Evolutionary conservation across 768 basidiomycete genomes (phyloP).

Genomic region (Nidularia sp.): DNA sequence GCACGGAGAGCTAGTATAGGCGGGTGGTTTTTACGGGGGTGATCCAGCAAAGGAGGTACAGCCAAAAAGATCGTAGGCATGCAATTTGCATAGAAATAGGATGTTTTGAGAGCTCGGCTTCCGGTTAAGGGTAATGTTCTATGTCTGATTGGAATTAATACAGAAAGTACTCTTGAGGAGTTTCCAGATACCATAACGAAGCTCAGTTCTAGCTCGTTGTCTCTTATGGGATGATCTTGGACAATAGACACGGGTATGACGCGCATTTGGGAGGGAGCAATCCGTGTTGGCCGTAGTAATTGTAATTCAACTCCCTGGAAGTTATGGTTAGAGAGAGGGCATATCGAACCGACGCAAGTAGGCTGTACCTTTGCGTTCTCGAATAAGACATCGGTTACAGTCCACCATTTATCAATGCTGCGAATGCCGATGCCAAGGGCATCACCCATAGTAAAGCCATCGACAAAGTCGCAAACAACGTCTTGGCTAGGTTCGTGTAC

Average conservation of each 20-base stretch:
- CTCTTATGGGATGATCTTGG: slow-evolving; percentile 33
- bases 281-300: slow-evolving; percentile 22
- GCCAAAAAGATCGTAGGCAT: slow-evolving; percentile 56
- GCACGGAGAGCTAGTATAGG: slow-evolving; percentile 36
- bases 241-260: slow-evolving; percentile 48
- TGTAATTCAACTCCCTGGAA: slow-evolving; percentile 22
- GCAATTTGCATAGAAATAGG: slow-evolving; percentile 53
- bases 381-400: slow-evolving; percentile 22
- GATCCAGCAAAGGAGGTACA: slow-evolving; percentile 46
- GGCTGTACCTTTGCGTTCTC: slow-evolving; percentile 7
- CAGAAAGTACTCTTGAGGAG: slow-evolving; percentile 17
- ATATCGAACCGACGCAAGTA: neutral
- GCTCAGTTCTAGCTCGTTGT: slow-evolving; percentile 25
- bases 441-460: slow-evolving; percentile 72
- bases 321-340: slow-evolving; percentile 2
- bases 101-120: slow-evolving; percentile 40
- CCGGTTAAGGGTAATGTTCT: slow-evolving; percentile 30
- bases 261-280: slow-evolving; percentile 64
- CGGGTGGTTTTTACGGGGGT: slow-evolving; percentile 24
- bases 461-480: slow-evolving; percentile 64
- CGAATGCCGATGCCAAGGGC: slow-evolving; percentile 63
- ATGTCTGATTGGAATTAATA: slow-evolving; percentile 43
- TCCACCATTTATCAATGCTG: slow-evolving; percentile 54
- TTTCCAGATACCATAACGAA: slow-evolving; percentile 30
- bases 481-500: slow-evolving; percentile 47